Conservation (phyloP, 306 rosid species). For the Fragaria nilgerrensis region DNA sequence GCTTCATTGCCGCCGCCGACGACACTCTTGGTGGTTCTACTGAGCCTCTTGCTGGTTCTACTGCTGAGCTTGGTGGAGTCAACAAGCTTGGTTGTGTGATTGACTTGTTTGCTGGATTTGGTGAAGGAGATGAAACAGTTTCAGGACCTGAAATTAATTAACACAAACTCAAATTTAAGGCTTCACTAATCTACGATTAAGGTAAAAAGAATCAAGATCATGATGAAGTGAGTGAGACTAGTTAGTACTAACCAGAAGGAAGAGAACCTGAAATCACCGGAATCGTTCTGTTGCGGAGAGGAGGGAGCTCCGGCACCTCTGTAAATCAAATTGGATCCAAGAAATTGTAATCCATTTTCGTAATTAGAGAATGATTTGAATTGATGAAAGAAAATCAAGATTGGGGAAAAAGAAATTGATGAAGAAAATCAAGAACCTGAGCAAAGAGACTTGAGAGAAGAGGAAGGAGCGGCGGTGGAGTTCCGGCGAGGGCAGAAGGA, state of each 20-base stretch:
- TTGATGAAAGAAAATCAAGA: neutral
- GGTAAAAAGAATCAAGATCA: neutral
- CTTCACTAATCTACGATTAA: neutral
- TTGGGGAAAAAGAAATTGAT: neutral
- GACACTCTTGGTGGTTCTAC: conserved; percentile 10
- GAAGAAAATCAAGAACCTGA: conserved; percentile 38
- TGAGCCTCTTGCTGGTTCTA: neutral
- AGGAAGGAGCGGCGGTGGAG: neutral
- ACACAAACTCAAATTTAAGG: neutral
- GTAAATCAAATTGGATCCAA: conserved; percentile 1
- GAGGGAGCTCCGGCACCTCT: conserved; percentile 51
- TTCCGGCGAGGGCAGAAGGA: conserved; percentile 32
- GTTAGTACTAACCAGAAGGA: conserved; percentile 21
- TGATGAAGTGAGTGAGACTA: neutral
- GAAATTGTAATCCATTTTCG: neutral
- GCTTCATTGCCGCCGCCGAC: conserved; percentile 3
- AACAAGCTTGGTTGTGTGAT: neutral
- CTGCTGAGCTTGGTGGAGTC: conserved; percentile 14
- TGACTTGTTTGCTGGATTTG: conserved; percentile 4
- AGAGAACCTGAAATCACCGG: conserved; percentile 28
- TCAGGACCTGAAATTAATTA: conserved; percentile 17
- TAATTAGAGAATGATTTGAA: neutral
- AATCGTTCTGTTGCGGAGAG: conserved; percentile 34
- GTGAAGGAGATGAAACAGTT: conserved; percentile 17
- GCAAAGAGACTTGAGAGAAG: conserved; percentile 41